These are phyloP conservation scores for Macrolepiota albuminosa DNA, from an alignment of 768 basidiomycete species.

Conservation along the genomic window DNA sequence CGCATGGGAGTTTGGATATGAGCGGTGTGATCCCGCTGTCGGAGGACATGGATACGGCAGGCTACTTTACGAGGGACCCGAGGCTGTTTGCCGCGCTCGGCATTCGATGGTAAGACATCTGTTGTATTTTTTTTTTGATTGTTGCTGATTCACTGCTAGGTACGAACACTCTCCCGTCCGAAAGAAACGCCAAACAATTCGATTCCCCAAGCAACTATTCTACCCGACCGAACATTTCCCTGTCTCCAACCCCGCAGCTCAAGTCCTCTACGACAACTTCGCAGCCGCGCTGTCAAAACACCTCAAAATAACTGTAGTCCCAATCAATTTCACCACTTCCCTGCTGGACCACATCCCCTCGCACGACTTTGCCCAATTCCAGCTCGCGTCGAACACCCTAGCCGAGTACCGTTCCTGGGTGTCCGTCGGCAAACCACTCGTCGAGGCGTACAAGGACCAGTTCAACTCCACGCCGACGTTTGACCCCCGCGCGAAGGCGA, in stretches of 20 bases:
- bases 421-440: constrained; percentile 28
- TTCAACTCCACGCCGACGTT: constrained; percentile 23
- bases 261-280: constrained; percentile 27
- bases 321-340: constrained; percentile 24
- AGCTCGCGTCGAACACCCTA: constrained; percentile 25
- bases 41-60: constrained; percentile 36
- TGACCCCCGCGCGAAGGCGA: constrained; percentile 27
- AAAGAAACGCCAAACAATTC: constrained; percentile 17
- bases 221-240: constrained; percentile 34
- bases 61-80: constrained; percentile 31
- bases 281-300: constrained; percentile 19
- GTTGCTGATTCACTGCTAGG: constrained; percentile 14
- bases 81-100: constrained; percentile 24
- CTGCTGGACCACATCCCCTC: constrained; percentile 26
- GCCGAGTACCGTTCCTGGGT: constrained; percentile 33
- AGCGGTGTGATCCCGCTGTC: constrained; percentile 30
- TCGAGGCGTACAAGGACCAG: constrained; percentile 17
- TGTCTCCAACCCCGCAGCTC: constrained; percentile 24
- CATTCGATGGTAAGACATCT: constrained; percentile 22
- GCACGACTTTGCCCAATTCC: constrained; percentile 24
- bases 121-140: not conserved
- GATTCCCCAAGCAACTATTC: constrained; percentile 26
- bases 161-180: constrained; percentile 26
- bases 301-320: constrained; percentile 21
- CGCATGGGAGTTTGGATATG: constrained; percentile 27